Evolutionary conservation across 176 grass and related monocot genomes (phyloP).

Genomic region (Chrysopogon serrulatus): DNA sequence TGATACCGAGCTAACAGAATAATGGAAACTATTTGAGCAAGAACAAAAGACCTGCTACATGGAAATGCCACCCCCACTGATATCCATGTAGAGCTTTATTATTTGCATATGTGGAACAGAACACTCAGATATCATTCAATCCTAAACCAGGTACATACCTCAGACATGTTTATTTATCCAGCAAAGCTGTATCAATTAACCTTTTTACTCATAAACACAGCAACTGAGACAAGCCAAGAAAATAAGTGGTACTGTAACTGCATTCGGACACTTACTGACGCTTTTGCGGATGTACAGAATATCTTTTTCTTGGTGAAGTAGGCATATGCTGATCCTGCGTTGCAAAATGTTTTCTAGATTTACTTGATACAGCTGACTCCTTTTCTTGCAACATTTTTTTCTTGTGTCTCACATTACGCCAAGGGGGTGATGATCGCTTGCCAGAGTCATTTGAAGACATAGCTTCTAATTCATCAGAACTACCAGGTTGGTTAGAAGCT

Average conservation of each 20-base stretch:
- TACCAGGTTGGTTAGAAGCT: too few species aligned
- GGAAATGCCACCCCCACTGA: background rate
- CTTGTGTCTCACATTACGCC: too few species aligned
- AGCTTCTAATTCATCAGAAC: too few species aligned
- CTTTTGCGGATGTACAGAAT: conserved; percentile 11
- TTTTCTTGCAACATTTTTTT: too few species aligned
- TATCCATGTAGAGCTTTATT: background rate
- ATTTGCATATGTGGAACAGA: too few species aligned
- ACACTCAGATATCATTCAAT: too few species aligned
- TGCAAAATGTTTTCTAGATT: too few species aligned
- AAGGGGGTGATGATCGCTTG: too few species aligned
- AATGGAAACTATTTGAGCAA: background rate
- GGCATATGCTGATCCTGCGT: too few species aligned
- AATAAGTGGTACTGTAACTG: background rate
- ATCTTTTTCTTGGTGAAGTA: conserved; percentile 28
- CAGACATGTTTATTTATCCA: background rate
- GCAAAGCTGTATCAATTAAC: background rate
- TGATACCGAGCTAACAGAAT: background rate
- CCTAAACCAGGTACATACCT: too few species aligned
- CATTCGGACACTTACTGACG: conserved; percentile 38
- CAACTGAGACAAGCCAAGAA: background rate
- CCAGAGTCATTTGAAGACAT: too few species aligned
- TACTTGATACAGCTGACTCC: too few species aligned
- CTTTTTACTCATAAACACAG: background rate
- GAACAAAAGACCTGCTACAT: background rate